A percentile compares a stretch with the other conserved stretches of the same genome.
Evolutionary conservation across 2,329 filamentous ascomycete species (phyloP).

Genomic region (Rutstroemia sydowiana): DNA sequence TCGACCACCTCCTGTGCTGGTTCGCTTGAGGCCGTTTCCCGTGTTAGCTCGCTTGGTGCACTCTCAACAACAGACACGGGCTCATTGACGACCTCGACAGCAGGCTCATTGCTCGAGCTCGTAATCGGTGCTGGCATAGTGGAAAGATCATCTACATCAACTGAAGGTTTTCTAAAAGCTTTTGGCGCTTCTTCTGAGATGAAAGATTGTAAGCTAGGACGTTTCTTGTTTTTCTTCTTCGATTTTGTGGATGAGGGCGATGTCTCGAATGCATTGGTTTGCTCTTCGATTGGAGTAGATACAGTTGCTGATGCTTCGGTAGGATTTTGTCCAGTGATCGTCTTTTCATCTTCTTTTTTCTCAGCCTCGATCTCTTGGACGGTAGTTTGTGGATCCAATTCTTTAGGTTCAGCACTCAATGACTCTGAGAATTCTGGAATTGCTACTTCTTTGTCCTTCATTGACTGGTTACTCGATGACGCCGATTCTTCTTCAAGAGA

Average conservation of each 20-base stretch:
- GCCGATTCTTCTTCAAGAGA: background rate
- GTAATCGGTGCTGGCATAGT: background rate
- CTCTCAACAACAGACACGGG: background rate
- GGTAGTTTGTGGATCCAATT: background rate
- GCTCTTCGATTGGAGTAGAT: background rate
- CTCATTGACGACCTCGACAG: background rate
- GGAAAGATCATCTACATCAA: background rate
- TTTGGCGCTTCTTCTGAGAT: background rate
- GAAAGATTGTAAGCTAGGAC: conserved; percentile 2
- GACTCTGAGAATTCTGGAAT: background rate
- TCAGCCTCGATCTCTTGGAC: background rate
- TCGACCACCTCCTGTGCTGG: background rate
- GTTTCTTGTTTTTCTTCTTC: conserved; percentile 24
- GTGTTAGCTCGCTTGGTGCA: no score
- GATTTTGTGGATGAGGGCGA: background rate
- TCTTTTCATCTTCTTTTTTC: background rate
- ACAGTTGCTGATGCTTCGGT: background rate
- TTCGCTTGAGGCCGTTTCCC: background rate
- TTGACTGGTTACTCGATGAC: conserved; percentile 28
- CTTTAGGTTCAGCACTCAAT: background rate
- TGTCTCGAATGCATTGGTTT: background rate
- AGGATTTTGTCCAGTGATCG: background rate
- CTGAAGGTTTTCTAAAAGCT: background rate
- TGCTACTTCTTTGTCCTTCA: conserved; percentile 24
- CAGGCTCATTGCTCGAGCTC: background rate